A percentile compares a stretch with the other conserved stretches of the same genome.
These are phyloP conservation scores for Arthrobotrys entomopaga DNA, from an alignment of 2,329 filamentous ascomycete species.

Conservation along the genomic window DNA sequence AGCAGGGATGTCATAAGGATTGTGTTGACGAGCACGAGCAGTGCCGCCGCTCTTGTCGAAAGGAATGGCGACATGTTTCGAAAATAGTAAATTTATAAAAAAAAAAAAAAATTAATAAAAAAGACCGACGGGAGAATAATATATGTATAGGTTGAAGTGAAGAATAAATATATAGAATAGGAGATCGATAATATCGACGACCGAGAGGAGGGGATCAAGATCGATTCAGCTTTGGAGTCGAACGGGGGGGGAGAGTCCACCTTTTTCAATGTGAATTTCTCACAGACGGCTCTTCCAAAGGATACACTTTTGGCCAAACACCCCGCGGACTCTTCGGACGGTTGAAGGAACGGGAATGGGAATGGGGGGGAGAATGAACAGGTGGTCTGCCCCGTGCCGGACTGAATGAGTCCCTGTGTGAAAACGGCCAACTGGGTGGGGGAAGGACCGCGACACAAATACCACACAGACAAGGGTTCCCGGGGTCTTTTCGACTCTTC, in stretches of 20 bases:
- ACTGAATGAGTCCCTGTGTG: too few relatives aligned
- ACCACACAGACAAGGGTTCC: background rate
- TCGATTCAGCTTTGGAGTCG: background rate
- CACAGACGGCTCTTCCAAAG: constrained; percentile 3
- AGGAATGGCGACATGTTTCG: constrained; percentile 34
- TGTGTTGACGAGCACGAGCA: constrained; percentile 50
- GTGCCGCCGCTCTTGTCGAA: constrained; percentile 13
- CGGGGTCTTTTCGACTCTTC: constrained; percentile 9
- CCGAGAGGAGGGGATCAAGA: background rate
- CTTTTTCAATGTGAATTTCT: constrained; percentile 45
- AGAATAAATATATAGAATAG: background rate
- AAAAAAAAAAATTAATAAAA: constrained; percentile 37
- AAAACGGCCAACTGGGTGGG: too few relatives aligned
- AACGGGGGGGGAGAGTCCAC: constrained; percentile 36
- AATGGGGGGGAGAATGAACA: too few relatives aligned
- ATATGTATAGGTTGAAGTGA: background rate
- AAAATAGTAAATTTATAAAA: constrained; percentile 13
- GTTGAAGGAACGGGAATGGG: too few relatives aligned
- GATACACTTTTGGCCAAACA: constrained; percentile 38
- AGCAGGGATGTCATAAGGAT: constrained; percentile 50
- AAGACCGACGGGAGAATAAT: constrained; percentile 21
- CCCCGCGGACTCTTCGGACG: constrained; percentile 34
- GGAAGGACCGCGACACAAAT: background rate
- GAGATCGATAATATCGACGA: constrained; percentile 24
- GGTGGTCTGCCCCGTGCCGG: background rate